Percentiles rank a stretch among this genome's conserved stretches.
These are phyloP conservation scores for Paxillus ammoniavirescens DNA, from an alignment of 768 basidiomycete species.

Conservation along the genomic window DNA sequence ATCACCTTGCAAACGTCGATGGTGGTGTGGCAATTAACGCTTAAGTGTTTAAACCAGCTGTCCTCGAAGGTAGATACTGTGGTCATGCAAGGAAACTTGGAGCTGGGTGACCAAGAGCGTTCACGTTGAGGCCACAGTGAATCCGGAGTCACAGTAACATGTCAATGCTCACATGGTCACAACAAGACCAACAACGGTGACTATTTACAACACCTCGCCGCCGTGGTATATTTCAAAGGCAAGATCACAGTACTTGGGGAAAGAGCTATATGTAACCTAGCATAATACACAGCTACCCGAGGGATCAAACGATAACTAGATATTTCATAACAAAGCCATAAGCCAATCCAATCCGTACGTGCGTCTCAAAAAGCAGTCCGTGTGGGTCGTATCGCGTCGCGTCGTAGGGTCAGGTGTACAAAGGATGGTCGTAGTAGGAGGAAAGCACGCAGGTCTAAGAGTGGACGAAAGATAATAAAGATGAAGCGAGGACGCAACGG, in stretches of 20 bases:
- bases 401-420: conserved; percentile 17
- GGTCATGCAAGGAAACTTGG: not conserved
- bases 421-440: conserved; percentile 5
- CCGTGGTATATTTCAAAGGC: conserved; percentile 7
- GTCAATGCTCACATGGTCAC: too few species aligned
- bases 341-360: conserved; percentile 13
- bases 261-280: conserved; percentile 5
- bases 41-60: not conserved
- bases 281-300: conserved; percentile 18
- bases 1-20: not conserved
- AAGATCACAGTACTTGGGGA: not conserved
- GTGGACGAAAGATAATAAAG: conserved; percentile 7
- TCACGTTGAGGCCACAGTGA: too few species aligned
- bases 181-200: not conserved
- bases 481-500: conserved; percentile 19
- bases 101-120: too few species aligned
- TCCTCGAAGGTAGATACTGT: not conserved
- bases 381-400: conserved; percentile 29
- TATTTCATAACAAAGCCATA: conserved; percentile 2
- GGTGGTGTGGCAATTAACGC: not conserved
- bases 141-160: too few species aligned
- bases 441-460: conserved; percentile 6
- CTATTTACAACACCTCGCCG: conserved; percentile 6
- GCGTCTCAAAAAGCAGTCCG: conserved; percentile 14
- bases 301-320: not conserved